Conservation (phyloP, 1,284 basidiomycete species). For the Pascua guehoae region DNA sequence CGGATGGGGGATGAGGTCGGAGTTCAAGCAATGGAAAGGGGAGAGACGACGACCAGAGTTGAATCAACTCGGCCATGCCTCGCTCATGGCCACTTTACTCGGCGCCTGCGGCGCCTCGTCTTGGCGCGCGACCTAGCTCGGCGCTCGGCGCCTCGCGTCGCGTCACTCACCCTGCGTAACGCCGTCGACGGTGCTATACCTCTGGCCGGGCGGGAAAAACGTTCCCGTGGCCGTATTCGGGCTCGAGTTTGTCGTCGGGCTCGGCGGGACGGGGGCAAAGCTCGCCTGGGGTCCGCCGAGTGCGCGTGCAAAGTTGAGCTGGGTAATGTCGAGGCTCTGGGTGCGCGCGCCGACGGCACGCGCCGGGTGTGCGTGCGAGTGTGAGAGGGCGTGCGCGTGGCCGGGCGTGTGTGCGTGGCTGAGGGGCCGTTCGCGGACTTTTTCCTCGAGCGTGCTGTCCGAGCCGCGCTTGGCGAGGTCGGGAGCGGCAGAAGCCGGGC, state of each 20-base stretch:
- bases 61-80: too few species aligned
- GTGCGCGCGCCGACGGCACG: slow-evolving; percentile 43
- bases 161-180: slow-evolving; percentile 35
- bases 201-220: slow-evolving; percentile 21
- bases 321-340: slow-evolving; percentile 50
- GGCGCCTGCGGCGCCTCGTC: too few species aligned
- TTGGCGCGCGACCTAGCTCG: too few species aligned
- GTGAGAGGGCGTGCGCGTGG: slow-evolving; percentile 18
- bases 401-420: slow-evolving; percentile 10
- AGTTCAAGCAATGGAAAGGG: too few species aligned
- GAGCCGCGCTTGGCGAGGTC: slow-evolving; percentile 78
- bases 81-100: too few species aligned
- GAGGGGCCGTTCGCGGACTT: slow-evolving; percentile 38
- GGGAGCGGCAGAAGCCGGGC: slow-evolving; percentile 61
- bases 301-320: slow-evolving; percentile 41
- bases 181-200: slow-evolving; percentile 24
- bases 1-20: too few species aligned
- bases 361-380: slow-evolving; percentile 29
- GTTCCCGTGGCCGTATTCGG: slow-evolving; percentile 34
- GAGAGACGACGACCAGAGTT: too few species aligned
- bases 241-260: slow-evolving; percentile 25
- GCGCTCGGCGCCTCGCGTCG: too few species aligned
- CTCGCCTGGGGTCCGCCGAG: slow-evolving; percentile 18
- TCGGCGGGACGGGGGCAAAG: slow-evolving; percentile 33
- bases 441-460: slow-evolving; percentile 80